These are phyloP conservation scores for Solanum infundibuliforme DNA, from an alignment of 257 asterid genomes.

Conservation along the genomic window DNA sequence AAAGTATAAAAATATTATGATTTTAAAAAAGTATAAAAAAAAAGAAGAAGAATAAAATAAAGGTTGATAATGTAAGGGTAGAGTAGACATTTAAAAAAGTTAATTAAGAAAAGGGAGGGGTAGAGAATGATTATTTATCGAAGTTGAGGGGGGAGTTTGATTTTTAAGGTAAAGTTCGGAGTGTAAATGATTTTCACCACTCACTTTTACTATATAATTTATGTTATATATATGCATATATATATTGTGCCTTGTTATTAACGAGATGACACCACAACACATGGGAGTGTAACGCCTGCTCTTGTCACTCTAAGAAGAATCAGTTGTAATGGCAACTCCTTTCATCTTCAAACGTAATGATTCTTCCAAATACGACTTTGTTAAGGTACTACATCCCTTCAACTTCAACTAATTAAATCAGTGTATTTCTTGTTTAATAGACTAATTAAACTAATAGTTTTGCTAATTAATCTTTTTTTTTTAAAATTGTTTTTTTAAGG, in stretches of 20 bases:
- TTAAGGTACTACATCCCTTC: conserved; percentile 48
- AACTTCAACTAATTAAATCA: background rate
- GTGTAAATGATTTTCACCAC: background rate
- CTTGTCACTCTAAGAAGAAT: background rate
- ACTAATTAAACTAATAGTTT: background rate
- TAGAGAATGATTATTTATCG: too few species aligned
- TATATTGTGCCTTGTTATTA: background rate
- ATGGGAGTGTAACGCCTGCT: background rate
- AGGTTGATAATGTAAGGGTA: too few species aligned
- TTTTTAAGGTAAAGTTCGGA: background rate
- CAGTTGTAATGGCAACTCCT: conserved; percentile 6
- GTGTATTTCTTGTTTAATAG: background rate
- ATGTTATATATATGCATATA: background rate
- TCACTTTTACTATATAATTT: background rate
- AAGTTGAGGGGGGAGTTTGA: too few species aligned
- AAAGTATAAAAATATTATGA: too few species aligned
- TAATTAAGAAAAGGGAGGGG: too few species aligned
- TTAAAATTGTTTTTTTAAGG: conserved; percentile 23
- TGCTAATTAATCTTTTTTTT: background rate
- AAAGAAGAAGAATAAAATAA: too few species aligned
- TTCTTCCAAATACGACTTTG: conserved; percentile 95
- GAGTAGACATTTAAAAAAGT: too few species aligned
- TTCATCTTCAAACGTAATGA: conserved; percentile 76
- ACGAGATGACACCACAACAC: background rate
- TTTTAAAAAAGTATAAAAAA: too few species aligned